These are phyloP conservation scores for Carex arenaria DNA, from an alignment of 202 grass and related monocot species.

Conservation along the genomic window DNA sequence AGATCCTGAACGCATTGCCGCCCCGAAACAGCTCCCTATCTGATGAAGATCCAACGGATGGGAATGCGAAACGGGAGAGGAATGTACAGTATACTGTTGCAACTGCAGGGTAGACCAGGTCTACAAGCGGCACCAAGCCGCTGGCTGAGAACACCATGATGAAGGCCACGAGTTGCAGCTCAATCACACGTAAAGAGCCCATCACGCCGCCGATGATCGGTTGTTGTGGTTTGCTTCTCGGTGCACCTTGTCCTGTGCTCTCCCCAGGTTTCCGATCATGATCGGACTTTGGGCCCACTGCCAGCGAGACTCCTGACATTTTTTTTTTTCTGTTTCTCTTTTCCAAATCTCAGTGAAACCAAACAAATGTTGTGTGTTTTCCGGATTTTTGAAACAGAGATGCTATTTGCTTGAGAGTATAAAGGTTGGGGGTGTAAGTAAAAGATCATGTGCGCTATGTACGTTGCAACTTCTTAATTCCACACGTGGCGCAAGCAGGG, in stretches of 20 bases:
- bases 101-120: conserved; percentile 65
- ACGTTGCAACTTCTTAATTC: neutral
- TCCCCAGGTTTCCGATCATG: conserved; percentile 12
- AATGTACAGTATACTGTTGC: conserved; percentile 57
- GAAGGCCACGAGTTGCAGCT: conserved; percentile 91
- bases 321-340: neutral
- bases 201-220: conserved; percentile 61
- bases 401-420: neutral
- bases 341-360: neutral
- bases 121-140: conserved; percentile 70
- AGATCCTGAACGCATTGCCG: conserved; percentile 42
- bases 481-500: neutral
- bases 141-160: conserved; percentile 96
- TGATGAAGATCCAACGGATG: conserved; percentile 17
- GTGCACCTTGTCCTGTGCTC: neutral
- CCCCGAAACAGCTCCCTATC: conserved; percentile 1
- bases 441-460: neutral
- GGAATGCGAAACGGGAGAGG: conserved; percentile 80
- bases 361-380: neutral
- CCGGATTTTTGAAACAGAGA: neutral
- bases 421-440: too few relatives aligned
- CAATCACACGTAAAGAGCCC: conserved; percentile 82
- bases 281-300: conserved; percentile 42
- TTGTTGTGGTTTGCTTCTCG: conserved; percentile 17
- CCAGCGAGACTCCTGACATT: conserved; percentile 80